phyloP scores from a whole-genome alignment of 441 rosid species.

The Pelargonium citronellum region DNA sequence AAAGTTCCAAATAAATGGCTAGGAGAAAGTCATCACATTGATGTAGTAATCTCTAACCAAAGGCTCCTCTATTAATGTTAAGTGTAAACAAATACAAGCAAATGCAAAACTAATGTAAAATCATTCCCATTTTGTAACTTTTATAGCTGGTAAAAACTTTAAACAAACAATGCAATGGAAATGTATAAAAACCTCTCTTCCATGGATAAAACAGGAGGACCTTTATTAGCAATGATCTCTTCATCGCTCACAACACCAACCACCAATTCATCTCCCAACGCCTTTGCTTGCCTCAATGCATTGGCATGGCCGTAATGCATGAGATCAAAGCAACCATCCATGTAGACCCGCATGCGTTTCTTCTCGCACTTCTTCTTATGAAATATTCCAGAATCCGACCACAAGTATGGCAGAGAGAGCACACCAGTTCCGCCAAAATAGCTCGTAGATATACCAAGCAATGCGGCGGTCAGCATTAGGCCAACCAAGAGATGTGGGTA shows the following conservation, averaged over 20 bases:
- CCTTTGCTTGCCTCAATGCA: constrained; percentile 84
- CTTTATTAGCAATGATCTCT: constrained; percentile 85
- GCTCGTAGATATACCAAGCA: constrained; percentile 57
- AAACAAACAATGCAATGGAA: neutral
- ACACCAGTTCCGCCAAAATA: constrained; percentile 57
- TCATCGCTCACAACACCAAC: constrained; percentile 88
- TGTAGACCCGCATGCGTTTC: constrained; percentile 73
- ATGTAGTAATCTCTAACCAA: neutral
- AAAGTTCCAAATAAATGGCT: neutral
- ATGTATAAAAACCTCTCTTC: constrained; percentile 55
- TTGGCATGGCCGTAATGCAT: constrained; percentile 97
- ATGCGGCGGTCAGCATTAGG: constrained; percentile 52
- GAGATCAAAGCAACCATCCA: constrained; percentile 97
- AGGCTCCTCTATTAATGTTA: neutral
- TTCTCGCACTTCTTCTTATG: constrained; percentile 40
- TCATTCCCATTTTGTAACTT: neutral
- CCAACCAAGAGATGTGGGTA: constrained; percentile 62
- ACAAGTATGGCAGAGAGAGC: constrained; percentile 32
- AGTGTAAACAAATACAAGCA: neutral
- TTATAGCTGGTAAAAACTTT: neutral
- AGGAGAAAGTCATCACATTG: neutral
- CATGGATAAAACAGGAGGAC: constrained; percentile 84
- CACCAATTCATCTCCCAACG: constrained; percentile 79
- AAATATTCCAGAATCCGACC: constrained; percentile 41
- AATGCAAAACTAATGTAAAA: constrained; percentile 1